Conservation (phyloP, 2,329 filamentous ascomycete genomes). For the Penicillium digitatum region DNA sequence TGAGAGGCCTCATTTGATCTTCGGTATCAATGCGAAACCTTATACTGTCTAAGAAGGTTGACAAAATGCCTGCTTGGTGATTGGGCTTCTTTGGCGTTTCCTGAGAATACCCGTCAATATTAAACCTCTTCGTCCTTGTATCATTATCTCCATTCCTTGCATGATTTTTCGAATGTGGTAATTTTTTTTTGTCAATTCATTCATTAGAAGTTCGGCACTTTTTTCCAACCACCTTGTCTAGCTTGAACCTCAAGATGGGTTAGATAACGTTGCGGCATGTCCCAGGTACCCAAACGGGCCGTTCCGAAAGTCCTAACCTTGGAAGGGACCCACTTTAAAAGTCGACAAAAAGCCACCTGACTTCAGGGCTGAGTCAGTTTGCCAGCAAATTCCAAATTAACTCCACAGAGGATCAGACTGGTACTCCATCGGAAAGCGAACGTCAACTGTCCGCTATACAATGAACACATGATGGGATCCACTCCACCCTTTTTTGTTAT, state of each 20-base stretch:
- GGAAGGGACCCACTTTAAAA: too few species aligned
- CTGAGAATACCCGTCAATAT: neutral
- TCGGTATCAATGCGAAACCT: slow-evolving; percentile 55
- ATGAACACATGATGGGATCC: neutral
- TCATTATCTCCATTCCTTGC: neutral
- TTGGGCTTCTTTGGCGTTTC: neutral
- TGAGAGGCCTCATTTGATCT: slow-evolving; percentile 82
- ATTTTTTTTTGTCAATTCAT: neutral
- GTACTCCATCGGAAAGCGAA: neutral
- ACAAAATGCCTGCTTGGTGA: neutral
- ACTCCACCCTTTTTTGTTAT: neutral
- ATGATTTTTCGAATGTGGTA: neutral
- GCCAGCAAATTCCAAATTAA: too few species aligned
- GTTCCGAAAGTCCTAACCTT: too few species aligned
- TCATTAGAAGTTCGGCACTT: too few species aligned
- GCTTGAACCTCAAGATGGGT: too few species aligned
- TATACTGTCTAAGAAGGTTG: slow-evolving; percentile 21
- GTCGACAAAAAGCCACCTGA: too few species aligned
- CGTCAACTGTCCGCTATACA: neutral
- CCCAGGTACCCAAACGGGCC: too few species aligned
- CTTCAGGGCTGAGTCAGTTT: too few species aligned
- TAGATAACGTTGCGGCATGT: too few species aligned
- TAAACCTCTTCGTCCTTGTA: neutral
- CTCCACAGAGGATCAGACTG: too few species aligned
- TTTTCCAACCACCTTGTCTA: neutral